Evolutionary conservation across 495 filamentous ascomycete species (phyloP), one percentile per base, ranked within the genome.

Genomic region (Gamarada debralockiae): DNA sequence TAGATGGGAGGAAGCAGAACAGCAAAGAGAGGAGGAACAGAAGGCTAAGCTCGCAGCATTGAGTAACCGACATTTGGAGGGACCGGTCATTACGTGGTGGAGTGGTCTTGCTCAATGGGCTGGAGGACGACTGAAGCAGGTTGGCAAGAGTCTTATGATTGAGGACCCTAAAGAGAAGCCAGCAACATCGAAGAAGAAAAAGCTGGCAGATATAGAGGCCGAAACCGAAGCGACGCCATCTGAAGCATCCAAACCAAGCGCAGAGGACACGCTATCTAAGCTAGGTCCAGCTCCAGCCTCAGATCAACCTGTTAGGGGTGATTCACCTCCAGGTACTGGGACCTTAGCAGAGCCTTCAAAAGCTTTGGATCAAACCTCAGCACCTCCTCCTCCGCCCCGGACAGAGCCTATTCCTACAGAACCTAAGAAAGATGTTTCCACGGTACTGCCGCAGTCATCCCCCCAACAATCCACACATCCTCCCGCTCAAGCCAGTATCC

Each of bases 1-100:
- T 60, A 79, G 86, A 34, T 98, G 93, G 92, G 92, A 97, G 68
- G 86, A 89, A 65, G 84, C 85, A 13, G 93, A 98, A 71, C 88
- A 87, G 70, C 79, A 81, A 60, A 81, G 92, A 53, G 85, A 89
- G 22, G 90, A 93, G 62, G 89, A 92, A 66, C 75, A 89, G 60
- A 74, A 80, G 64, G 83, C 81, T 21, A 92, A 86, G 67, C 79
- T 96, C 37, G 89, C 89, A 21, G 91, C 90, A 15, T 65, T 96
- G 44, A 85, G 95, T 59, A 92, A 89, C 63, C 81, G 90, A 25
- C 87, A 86, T 43, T 75, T 97, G 14, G 85, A 90, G 49, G 93
- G 93, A 1, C 90, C 93, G 1, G 89, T 97, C 10, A 83, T 97
- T 38, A 90, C 89, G 14, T 93, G 85, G 68, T 98, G 89, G 86